A percentile compares a stretch with the other conserved stretches of the same genome.
Evolutionary conservation across 148 eudicot genomes (phyloP).

Genomic region (Chenopodium formosanum): DNA sequence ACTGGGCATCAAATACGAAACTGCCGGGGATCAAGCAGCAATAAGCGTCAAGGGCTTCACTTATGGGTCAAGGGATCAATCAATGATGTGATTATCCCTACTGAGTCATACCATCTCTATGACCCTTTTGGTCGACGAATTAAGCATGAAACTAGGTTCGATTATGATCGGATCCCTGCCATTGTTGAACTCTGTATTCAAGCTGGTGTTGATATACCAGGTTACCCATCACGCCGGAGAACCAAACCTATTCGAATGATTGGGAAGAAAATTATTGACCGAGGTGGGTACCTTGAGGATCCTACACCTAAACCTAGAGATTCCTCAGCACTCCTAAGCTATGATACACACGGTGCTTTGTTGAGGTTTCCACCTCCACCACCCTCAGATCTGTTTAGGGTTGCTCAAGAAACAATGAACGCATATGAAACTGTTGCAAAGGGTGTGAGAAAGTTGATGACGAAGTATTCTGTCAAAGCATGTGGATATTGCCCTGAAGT

Average conservation of each 20-base stretch:
- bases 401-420: slow-evolving; percentile 64
- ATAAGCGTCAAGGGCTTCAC: slow-evolving; percentile 66
- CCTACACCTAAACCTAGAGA: slow-evolving; percentile 32
- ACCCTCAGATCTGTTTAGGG: slow-evolving; percentile 43
- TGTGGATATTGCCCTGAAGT: slow-evolving; percentile 98
- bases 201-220: slow-evolving; percentile 88
- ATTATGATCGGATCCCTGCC: slow-evolving; percentile 91
- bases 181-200: slow-evolving; percentile 95
- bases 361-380: slow-evolving; percentile 55
- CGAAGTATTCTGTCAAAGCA: slow-evolving; percentile 78
- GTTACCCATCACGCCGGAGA: slow-evolving; percentile 82
- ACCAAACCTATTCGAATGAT: slow-evolving; percentile 68
- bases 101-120: slow-evolving; percentile 83
- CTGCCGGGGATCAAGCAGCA: slow-evolving; percentile 62
- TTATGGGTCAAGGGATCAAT: slow-evolving; percentile 88
- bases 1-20: slow-evolving; percentile 66
- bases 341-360: slow-evolving; percentile 69
- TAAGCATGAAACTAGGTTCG: slow-evolving; percentile 82
- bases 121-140: slow-evolving; percentile 89
- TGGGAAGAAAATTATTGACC: slow-evolving; percentile 79
- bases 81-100: slow-evolving; percentile 75
- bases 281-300: slow-evolving; percentile 54
- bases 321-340: slow-evolving; percentile 47
- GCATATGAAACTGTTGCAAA: slow-evolving; percentile 62
- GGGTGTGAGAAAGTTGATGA: slow-evolving; percentile 78